phyloP scores from a whole-genome alignment of 2,329 filamentous ascomycete species.

The Cladophialophora immunda region DNA sequence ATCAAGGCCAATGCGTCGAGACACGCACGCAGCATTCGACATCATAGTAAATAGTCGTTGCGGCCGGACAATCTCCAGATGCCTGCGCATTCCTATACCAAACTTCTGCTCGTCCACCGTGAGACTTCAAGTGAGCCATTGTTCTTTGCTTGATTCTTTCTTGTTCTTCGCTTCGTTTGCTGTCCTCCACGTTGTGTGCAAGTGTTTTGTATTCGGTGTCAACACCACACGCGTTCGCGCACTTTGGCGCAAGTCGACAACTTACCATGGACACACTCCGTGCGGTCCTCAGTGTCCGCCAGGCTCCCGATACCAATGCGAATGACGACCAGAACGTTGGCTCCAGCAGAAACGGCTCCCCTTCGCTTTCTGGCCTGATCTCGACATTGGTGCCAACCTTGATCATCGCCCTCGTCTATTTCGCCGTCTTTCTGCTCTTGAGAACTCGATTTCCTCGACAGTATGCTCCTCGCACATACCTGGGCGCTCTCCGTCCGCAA shows the following conservation, averaged over 20 bases:
- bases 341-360: slow-evolving; percentile 42
- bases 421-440: slow-evolving; percentile 61
- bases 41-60: slow-evolving; percentile 9
- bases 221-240: not conserved
- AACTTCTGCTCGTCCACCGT: not conserved
- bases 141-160: not conserved
- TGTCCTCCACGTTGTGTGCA: not conserved
- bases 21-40: slow-evolving; percentile 8
- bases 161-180: not conserved
- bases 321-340: slow-evolving; percentile 45
- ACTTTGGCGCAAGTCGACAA: not conserved
- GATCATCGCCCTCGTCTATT: slow-evolving; percentile 54
- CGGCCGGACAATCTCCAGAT: slow-evolving; percentile 1
- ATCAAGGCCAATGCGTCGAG: not conserved
- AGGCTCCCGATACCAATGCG: slow-evolving; percentile 27
- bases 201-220: not conserved
- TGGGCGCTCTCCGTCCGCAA: slow-evolving; percentile 60
- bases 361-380: slow-evolving; percentile 57
- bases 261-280: slow-evolving; percentile 27
- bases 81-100: not conserved
- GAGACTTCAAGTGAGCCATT: not conserved
- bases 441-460: slow-evolving; percentile 58
- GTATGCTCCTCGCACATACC: slow-evolving; percentile 65
- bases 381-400: slow-evolving; percentile 59
- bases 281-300: slow-evolving; percentile 24